Percentiles rank a stretch among this genome's conserved stretches.
Conservation (phyloP, 2,329 filamentous ascomycete species). For the Ilyonectria robusta region DNA sequence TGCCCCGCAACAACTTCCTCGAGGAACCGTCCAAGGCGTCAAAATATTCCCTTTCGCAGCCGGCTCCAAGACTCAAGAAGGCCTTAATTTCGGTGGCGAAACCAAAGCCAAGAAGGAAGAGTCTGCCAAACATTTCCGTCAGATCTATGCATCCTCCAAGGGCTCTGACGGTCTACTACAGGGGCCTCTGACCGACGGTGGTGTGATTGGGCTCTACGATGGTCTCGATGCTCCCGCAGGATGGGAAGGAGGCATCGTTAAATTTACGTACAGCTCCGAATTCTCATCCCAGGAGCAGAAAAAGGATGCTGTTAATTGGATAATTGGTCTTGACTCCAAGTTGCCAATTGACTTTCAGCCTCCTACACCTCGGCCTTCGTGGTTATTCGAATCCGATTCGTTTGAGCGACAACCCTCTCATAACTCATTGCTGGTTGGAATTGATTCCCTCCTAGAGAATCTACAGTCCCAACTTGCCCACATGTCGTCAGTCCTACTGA, state of each 20-base stretch:
- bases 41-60: constrained; percentile 86
- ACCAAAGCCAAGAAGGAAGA: constrained; percentile 87
- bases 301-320: constrained; percentile 75
- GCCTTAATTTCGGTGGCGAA: constrained; percentile 89
- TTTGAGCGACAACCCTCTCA: constrained; percentile 70
- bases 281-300: constrained; percentile 54
- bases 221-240: constrained; percentile 68
- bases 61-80: constrained; percentile 70
- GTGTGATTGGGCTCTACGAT: constrained; percentile 75
- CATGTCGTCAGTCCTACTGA: constrained; percentile 89
- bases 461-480: constrained; percentile 84
- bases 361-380: constrained; percentile 77
- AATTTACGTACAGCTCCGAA: constrained; percentile 72
- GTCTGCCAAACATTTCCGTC: constrained; percentile 77
- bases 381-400: constrained; percentile 59
- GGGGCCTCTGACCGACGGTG: constrained; percentile 91
- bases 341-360: constrained; percentile 82
- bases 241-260: constrained; percentile 89
- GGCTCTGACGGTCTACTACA: constrained; percentile 76
- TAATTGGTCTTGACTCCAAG: constrained; percentile 82
- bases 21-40: constrained; percentile 74
- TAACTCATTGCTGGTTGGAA: constrained; percentile 81
- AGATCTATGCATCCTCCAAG: constrained; percentile 75
- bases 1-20: constrained; percentile 79
- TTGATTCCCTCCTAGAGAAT: constrained; percentile 81